Base-by-base conservation (phyloP, 306 rosid genomes). In the Dalbergia cultrata region DNA sequence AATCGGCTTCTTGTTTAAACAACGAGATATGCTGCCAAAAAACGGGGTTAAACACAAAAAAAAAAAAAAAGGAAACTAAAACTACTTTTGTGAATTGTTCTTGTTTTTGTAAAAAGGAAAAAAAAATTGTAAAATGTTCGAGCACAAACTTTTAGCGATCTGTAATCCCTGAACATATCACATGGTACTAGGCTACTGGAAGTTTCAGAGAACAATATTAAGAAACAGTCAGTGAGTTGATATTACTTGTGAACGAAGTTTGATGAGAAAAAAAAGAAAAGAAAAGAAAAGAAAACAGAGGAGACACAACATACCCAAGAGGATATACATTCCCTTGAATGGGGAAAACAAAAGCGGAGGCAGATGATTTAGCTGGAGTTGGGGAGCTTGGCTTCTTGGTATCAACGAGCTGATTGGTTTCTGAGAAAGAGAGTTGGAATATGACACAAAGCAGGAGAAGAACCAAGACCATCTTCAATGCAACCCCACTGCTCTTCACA, bases 311-410 rank as follows among this genome's bases (percentile, higher is more conserved):
- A 52, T 86, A 95, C 98, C 98, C 97, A 59, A 69, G 70, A 54
- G 98, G 98, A 73, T 91, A 95, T 45, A 92, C 97, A 67, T 91
- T 92, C 58, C 98, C 97, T 13, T 67, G 79, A 75, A 92, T 33
- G 0, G 37, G 88, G 13, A 92, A 85, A 71, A 81, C 66, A 54
- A 67, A 34, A 1, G 97, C 80, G 33, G 90, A 79, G 52, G 22
- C 75, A 7, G 53, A 8, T 33, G 66, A 70, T 21, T 17, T 33
- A 6, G 4, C 22, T 26, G 64, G 5, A 19, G 34, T 18, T 17
- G 45, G 7, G 0, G 3, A 58, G 57, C 2, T 12, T 1, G 54
- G 12, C 68, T 76, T 79, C 9, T 52, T 71, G 19, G 11, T 44
- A 63, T 14, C 35, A 49, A 16, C 74, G 53, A 79, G 41, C 17